A percentile compares a stretch with the other conserved stretches of the same genome.
Conservation (phyloP, 257 asterid genomes). For the Primulina eburnea region DNA sequence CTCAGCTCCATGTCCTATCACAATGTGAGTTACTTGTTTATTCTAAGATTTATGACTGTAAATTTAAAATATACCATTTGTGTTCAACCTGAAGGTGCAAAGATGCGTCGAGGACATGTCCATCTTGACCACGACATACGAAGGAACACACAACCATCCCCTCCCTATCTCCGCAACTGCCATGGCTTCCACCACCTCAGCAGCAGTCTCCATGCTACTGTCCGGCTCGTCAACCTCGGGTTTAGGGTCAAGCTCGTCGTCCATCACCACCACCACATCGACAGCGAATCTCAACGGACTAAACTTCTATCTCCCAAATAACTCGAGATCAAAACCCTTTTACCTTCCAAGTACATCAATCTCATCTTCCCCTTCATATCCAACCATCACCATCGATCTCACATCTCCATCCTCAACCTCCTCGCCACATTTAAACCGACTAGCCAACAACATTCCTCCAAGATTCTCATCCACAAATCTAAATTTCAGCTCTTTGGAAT, state of each 20-base stretch:
- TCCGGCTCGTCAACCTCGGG: conserved; percentile 71
- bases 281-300: conserved; percentile 43
- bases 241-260: conserved; percentile 27
- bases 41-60: neutral
- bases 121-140: conserved; percentile 77
- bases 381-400: conserved; percentile 86
- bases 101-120: conserved; percentile 84
- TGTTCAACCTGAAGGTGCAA: conserved; percentile 52
- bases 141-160: conserved; percentile 90
- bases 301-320: conserved; percentile 58
- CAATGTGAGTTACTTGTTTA: neutral
- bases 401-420: conserved; percentile 52
- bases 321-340: conserved; percentile 61
- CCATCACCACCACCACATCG: conserved; percentile 21
- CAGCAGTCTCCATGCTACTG: conserved; percentile 79
- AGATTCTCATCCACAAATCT: conserved; percentile 68
- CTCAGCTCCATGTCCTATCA: neutral
- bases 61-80: neutral
- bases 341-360: conserved; percentile 70
- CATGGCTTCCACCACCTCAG: conserved; percentile 95
- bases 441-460: conserved; percentile 32
- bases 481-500: conserved; percentile 69
- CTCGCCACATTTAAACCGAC: conserved; percentile 30
- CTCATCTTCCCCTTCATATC: conserved; percentile 54
- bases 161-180: conserved; percentile 84